Conservation (phyloP, 2,329 filamentous ascomycete species). For the Cadophora malorum region DNA sequence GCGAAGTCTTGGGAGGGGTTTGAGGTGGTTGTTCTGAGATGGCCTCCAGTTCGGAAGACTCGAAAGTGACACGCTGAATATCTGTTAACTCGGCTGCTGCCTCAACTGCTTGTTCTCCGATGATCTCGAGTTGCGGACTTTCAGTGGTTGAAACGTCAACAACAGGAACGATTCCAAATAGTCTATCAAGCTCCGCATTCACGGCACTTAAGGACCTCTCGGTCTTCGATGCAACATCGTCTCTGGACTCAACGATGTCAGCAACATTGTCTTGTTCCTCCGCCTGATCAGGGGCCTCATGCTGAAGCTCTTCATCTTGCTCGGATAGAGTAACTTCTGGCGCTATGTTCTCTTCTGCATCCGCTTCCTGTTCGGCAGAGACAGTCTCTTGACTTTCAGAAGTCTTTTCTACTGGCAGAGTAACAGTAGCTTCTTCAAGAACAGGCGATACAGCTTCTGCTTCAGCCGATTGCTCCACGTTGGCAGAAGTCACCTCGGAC, state of each 20-base stretch:
- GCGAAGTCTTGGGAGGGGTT: not conserved
- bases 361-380: not conserved
- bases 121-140: not conserved
- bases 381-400: not conserved
- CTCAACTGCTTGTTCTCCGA: conserved; percentile 8
- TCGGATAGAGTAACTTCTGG: not conserved
- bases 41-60: not conserved
- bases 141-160: not conserved
- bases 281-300: not conserved
- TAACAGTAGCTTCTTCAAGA: not conserved
- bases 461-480: not conserved
- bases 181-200: not conserved
- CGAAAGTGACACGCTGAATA: not conserved
- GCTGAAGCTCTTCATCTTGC: not conserved
- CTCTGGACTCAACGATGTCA: not conserved
- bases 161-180: not conserved
- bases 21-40: conserved; percentile 6
- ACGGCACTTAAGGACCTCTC: not conserved
- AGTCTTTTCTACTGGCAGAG: not conserved
- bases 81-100: not conserved
- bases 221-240: not conserved
- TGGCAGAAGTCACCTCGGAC: not conserved
- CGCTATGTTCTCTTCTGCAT: not conserved
- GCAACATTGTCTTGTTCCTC: not conserved
- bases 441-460: not conserved